Evolutionary conservation across 106 monocot genomes (phyloP).

Genomic region (Acorus calamus): DNA sequence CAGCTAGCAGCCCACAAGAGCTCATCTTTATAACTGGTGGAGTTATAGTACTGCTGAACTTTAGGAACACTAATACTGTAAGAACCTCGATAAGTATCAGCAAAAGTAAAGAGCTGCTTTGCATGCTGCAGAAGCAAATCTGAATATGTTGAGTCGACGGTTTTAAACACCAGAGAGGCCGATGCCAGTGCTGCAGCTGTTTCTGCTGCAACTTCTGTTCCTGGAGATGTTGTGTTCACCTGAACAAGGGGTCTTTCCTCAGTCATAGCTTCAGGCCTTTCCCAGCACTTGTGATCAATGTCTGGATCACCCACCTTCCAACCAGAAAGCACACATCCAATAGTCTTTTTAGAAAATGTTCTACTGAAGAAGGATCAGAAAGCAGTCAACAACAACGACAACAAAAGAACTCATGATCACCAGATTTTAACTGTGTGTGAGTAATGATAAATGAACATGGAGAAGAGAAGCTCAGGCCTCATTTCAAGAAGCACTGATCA

Average conservation of each 20-base stretch:
- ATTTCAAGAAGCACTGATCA: not conserved
- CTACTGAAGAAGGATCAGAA: too few relatives aligned
- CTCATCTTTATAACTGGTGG: constrained; percentile 74
- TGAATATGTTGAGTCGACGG: constrained; percentile 48
- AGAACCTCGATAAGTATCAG: constrained; percentile 55
- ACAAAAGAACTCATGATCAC: too few relatives aligned
- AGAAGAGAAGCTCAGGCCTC: too few relatives aligned
- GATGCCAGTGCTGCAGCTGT: constrained; percentile 93
- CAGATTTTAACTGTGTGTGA: too few relatives aligned
- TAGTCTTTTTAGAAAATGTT: too few relatives aligned
- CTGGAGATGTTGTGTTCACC: constrained; percentile 55
- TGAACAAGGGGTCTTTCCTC: constrained; percentile 77
- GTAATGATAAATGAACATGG: too few relatives aligned
- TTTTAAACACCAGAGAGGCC: constrained; percentile 80
- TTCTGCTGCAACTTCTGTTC: constrained; percentile 88
- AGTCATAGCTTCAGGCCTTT: constrained; percentile 80
- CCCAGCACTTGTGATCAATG: constrained; percentile 88
- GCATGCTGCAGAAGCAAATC: constrained; percentile 78
- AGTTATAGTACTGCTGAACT: constrained; percentile 74
- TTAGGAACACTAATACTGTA: constrained; percentile 67
- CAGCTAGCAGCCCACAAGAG: constrained; percentile 90
- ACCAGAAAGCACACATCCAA: not conserved
- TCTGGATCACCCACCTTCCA: constrained; percentile 91
- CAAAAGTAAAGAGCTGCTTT: constrained; percentile 77
- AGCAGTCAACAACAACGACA: too few relatives aligned